Conservation (phyloP, 1,284 basidiomycete species). For the Cerrena zonata region DNA sequence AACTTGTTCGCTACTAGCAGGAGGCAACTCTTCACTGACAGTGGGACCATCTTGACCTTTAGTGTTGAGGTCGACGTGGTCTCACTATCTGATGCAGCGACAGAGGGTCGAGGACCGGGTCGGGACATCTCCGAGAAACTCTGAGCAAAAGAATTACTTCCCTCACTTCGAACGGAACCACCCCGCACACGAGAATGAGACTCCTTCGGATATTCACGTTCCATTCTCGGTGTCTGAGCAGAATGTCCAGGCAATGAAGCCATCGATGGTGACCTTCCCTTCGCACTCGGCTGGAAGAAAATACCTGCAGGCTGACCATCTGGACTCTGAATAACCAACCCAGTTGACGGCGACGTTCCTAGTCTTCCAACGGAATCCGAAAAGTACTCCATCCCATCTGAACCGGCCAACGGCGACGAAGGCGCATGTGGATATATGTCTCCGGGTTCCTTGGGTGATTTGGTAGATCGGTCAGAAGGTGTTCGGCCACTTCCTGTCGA, state of each 20-base stretch:
- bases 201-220: slow-evolving; percentile 9
- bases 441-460: slow-evolving; percentile 46
- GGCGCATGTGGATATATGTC: slow-evolving; percentile 42
- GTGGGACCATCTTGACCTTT: slow-evolving; percentile 4
- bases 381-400: slow-evolving; percentile 86
- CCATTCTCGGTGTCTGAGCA: slow-evolving; percentile 20
- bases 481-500: slow-evolving; percentile 47
- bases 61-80: background rate
- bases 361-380: slow-evolving; percentile 68
- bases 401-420: slow-evolving; percentile 66
- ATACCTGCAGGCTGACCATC: slow-evolving; percentile 92
- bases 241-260: slow-evolving; percentile 22
- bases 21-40: slow-evolving; percentile 3
- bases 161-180: background rate
- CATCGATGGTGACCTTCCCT: slow-evolving; percentile 15
- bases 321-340: slow-evolving; percentile 85
- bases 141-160: background rate
- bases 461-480: slow-evolving; percentile 50
- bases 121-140: background rate
- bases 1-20: slow-evolving; percentile 6
- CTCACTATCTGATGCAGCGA: background rate
- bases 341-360: slow-evolving; percentile 75
- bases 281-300: slow-evolving; percentile 81
- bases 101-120: background rate
- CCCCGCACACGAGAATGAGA: background rate